phyloP scores from a whole-genome alignment of 1,139 yeast species.

The Debaryomyces singareniensis region DNA sequence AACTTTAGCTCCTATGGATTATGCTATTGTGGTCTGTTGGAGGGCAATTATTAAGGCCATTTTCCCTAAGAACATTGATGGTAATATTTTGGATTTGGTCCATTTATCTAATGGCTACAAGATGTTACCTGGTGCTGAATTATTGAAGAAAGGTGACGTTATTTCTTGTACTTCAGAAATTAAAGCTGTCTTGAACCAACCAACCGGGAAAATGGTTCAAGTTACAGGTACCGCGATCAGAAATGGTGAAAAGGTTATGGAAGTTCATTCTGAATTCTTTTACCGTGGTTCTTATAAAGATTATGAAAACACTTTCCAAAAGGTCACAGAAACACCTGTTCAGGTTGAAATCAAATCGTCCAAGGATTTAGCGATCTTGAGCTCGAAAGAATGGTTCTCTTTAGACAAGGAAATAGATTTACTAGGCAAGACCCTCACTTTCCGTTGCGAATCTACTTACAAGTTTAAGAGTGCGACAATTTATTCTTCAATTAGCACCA shows the following conservation, averaged over 20 bases:
- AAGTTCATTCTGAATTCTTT: slow-evolving; percentile 90
- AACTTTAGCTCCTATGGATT: slow-evolving; percentile 96
- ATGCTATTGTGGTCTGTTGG: slow-evolving; percentile 98
- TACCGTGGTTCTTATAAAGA: slow-evolving; percentile 90
- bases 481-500: slow-evolving; percentile 74
- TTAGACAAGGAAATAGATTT: slow-evolving; percentile 66
- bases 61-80: slow-evolving; percentile 94
- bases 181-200: slow-evolving; percentile 82
- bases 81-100: slow-evolving; percentile 89
- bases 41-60: slow-evolving; percentile 94
- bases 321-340: slow-evolving; percentile 80
- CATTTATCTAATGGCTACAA: slow-evolving; percentile 93
- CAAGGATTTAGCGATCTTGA: slow-evolving; percentile 89
- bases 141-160: slow-evolving; percentile 82
- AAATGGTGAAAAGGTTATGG: slow-evolving; percentile 78
- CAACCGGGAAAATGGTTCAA: slow-evolving; percentile 92
- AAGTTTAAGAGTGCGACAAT: slow-evolving; percentile 72
- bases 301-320: slow-evolving; percentile 88
- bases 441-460: slow-evolving; percentile 83
- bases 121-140: slow-evolving; percentile 89
- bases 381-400: slow-evolving; percentile 98
- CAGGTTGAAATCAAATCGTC: slow-evolving; percentile 66
- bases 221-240: slow-evolving; percentile 87
- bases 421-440: slow-evolving; percentile 73
- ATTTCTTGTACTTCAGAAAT: slow-evolving; percentile 81